Evolutionary conservation across 2,329 filamentous ascomycete species (phyloP), one percentile per base, ranked within the genome.

Genomic region (Botrytis deweyae): DNA sequence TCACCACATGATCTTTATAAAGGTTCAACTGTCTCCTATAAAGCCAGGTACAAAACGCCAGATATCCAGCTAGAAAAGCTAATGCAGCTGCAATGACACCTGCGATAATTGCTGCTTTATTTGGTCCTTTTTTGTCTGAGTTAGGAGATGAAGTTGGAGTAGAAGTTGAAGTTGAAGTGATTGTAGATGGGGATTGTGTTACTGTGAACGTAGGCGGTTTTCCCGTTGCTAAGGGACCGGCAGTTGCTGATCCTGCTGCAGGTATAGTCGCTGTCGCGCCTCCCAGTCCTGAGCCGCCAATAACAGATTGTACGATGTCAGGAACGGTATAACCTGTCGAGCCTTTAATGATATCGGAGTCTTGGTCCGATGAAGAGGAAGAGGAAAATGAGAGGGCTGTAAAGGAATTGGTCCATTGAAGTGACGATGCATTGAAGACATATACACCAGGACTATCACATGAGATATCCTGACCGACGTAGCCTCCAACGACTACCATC

Each of bases 401-500:
- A 83, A 93, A 94, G 33, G 85, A 85, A 72, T 86, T 86, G 36
- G 85, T 85, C 91, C 91, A 93, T 75, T 86, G 80, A 2, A 93
- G 84, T 14, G 85, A 87, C 18, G 88, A 90, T 46, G 91, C 87
- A 81, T 94, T 91, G 82, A 93, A 94, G 64, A 92, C 88, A 79
- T 93, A 93, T 75, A 94, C 86, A 1, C 91, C 91, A 0, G 90
- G 90, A 25, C 83, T 87, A 77, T 94, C 92, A 80, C 92, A 93
- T 5, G 84, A 85, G 14, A 89, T 84, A 18, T 89, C 83, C 40
- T 85, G 82, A 4, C 89, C 89, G 12, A 90, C 87, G 79, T 92
- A 93, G 8, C 92, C 92, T 44, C 92, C 91, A 1, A 92, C 84
- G 2, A 93, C 86, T 3, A 94, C 84, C 83, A 93, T 91, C 79